Evolutionary conservation across 805 yeast genomes (phyloP), one percentile per base, ranked within the genome.

Genomic region (Metschnikowia cubensis): DNA sequence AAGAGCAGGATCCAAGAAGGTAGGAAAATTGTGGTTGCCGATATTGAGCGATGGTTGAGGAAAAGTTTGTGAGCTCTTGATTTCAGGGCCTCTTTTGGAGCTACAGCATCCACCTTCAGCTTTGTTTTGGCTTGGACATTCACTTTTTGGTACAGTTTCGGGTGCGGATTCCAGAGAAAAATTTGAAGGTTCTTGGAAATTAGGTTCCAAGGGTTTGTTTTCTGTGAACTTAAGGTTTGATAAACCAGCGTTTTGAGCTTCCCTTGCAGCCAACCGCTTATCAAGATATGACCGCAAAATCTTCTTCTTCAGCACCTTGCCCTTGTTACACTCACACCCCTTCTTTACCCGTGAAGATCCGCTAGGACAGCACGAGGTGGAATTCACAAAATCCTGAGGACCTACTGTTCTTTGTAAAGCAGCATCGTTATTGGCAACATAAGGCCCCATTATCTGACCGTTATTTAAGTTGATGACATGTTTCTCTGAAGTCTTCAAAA

Each of bases 361-460:
- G n/a, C 48, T 48, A 37, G 61, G 47, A 35, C 78, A 72, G 51
- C 77, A 73, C 1, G 64, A 47, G 4, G 67, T 56, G 2, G 73
- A 49, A 48, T 65, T 65, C 41, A 72, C 64, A 35, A 73, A 73
- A 45, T 71, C 68, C 42, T 67, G 63, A 42, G 50, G 54, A 11
- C 51, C 50, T 20, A 49, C 54, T 22, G 39, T 42, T 35, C 50
- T 49, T 14, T 34, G 46, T 15, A 6, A 21, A 3, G 49, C 22
- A 13, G 32, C 38, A 2, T 43, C 49, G 15, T 21, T 33, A 2
- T 50, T 21, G 21, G 42, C 50, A 38, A 60, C 70, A 59, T 72
- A 73, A 1, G 71, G 72, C 5, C 77, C 77, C 18, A 73, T 58
- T 15, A 74, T 66, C 53, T 65, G 67, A 17, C 75, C 75, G 36